These are phyloP conservation scores for Russula virescens DNA, from an alignment of 768 basidiomycete species.

Conservation along the genomic window DNA sequence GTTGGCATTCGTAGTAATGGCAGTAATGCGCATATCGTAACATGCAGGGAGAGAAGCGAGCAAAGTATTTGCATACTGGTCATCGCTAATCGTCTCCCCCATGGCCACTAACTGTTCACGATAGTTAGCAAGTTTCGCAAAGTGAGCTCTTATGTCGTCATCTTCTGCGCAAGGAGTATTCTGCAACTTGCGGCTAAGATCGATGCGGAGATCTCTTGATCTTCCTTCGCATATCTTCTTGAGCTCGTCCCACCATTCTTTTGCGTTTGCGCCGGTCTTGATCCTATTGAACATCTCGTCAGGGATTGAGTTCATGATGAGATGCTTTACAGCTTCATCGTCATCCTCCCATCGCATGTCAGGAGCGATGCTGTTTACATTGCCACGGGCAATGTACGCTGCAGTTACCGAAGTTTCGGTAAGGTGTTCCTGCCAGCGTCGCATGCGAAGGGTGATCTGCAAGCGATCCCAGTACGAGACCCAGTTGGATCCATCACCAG, in stretches of 20 bases:
- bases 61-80: background rate
- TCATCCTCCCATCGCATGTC: too few species aligned
- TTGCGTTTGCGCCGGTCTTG: too few species aligned
- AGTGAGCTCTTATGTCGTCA: background rate
- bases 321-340: too few species aligned
- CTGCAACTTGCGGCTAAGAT: background rate
- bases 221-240: background rate
- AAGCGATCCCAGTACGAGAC: too few species aligned
- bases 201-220: background rate
- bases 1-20: background rate
- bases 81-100: background rate
- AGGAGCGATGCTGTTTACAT: too few species aligned
- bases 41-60: background rate
- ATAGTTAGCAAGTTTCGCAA: background rate
- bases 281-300: too few species aligned
- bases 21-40: background rate
- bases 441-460: too few species aligned
- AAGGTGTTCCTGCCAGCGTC: too few species aligned
- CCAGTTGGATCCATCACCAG: too few species aligned
- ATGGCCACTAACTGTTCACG: background rate
- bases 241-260: background rate
- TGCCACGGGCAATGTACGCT: too few species aligned
- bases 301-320: too few species aligned
- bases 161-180: background rate
- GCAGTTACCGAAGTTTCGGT: too few species aligned